Conservation (phyloP, 2,329 filamentous ascomycete genomes). For the Apiospora kogelbergensis region DNA sequence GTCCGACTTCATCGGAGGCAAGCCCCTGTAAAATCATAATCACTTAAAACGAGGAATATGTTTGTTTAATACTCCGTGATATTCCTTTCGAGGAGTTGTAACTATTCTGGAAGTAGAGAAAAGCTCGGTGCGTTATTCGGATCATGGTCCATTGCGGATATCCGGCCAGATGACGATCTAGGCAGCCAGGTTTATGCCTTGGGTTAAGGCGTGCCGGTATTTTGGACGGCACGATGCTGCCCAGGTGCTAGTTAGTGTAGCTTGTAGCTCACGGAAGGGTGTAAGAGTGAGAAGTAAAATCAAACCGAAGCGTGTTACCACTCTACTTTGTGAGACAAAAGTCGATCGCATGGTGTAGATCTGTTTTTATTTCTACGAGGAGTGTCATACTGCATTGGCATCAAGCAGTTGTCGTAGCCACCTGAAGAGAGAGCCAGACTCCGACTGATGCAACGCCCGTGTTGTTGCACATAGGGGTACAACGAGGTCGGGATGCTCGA, state of each 20-base stretch:
- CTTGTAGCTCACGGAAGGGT: not conserved
- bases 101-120: not conserved
- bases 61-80: not conserved
- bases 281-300: conserved; percentile 8
- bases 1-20: conserved; percentile 92
- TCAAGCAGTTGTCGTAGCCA: not conserved
- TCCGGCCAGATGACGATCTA: not conserved
- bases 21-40: conserved; percentile 62
- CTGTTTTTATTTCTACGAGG: not conserved
- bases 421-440: not conserved
- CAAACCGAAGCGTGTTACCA: not conserved
- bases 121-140: not conserved
- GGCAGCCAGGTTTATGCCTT: not conserved
- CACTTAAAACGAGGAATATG: not conserved
- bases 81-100: not conserved
- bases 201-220: not conserved
- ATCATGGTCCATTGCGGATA: not conserved
- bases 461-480: too few relatives aligned
- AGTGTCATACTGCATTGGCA: not conserved
- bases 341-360: not conserved
- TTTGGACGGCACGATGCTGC: not conserved
- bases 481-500: not conserved
- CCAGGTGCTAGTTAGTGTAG: not conserved
- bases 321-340: not conserved
- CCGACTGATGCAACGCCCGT: not conserved